Conservation (phyloP, 768 basidiomycete species). For the Porphyrellus cyaneotinctus region DNA sequence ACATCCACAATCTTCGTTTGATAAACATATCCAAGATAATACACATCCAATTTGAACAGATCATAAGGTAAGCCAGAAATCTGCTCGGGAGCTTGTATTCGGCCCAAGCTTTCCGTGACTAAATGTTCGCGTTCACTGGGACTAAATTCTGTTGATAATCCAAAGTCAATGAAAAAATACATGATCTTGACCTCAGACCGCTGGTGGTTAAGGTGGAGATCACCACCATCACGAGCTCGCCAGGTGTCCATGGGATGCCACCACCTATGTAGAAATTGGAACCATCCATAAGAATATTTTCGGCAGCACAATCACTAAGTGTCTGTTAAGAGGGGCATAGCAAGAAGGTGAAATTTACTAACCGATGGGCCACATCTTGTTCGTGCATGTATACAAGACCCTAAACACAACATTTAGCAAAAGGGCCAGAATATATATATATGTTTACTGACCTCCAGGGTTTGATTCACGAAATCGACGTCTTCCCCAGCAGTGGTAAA, state of each 20-base stretch:
- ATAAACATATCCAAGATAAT: slow-evolving; percentile 25
- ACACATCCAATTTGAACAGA: slow-evolving; percentile 30
- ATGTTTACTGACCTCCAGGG: slow-evolving; percentile 18
- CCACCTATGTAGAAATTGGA: slow-evolving; percentile 21
- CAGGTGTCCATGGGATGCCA: slow-evolving; percentile 24
- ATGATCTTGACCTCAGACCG: slow-evolving; percentile 25
- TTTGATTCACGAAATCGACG: slow-evolving; percentile 27
- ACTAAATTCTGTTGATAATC: slow-evolving; percentile 26
- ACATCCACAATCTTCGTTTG: slow-evolving; percentile 15
- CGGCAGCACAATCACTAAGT: slow-evolving; percentile 23
- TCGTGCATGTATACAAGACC: slow-evolving; percentile 36
- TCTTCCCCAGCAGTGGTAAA: slow-evolving; percentile 27
- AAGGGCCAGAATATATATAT: neutral
- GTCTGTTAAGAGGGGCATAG: fast-evolving
- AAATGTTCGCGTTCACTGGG: slow-evolving; percentile 2
- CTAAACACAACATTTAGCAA: slow-evolving; percentile 8
- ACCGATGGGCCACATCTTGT: slow-evolving; percentile 36
- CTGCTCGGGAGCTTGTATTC: slow-evolving; percentile 24
- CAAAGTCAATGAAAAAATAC: slow-evolving; percentile 38
- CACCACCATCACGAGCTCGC: slow-evolving; percentile 9
- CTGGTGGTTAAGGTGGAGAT: slow-evolving; percentile 16
- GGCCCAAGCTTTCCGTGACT: slow-evolving; percentile 5
- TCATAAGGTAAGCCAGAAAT: slow-evolving; percentile 19
- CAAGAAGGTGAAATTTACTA: neutral
- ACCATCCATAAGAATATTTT: slow-evolving; percentile 34